Evolutionary conservation across 2,329 filamentous ascomycete genomes (phyloP), one percentile per base, ranked within the genome.

Genomic region (Calonectria pteridis): DNA sequence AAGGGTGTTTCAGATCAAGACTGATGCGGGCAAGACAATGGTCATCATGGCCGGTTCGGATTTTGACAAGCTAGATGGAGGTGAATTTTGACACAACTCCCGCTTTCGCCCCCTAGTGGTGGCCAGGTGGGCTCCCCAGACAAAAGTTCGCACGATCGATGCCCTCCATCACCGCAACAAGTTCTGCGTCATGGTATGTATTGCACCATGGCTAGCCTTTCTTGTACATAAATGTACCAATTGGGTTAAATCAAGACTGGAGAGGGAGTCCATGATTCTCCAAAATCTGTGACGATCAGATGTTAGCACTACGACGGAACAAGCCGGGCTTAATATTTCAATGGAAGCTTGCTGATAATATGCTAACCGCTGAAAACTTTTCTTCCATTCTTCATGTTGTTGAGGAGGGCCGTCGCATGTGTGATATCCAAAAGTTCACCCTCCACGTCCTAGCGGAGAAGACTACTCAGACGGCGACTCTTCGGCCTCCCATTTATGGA

Each of bases 121-220:
- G 67, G 93, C 93, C 40, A 89, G 93, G 4, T 94, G 93, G 79
- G 91, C 92, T 1, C 93, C 93, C 0, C 89, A 90, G 66, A 94
- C 93, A 13, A 94, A 95, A 81, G 93, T 94, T 6, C 89, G 93
- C 66, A 94, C 94, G 93, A 94, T 94, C 69, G 92, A 93, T 74
- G 92, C 93, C 9, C 88, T 94, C 6, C 93, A 94, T 77, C 88
- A 93, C 37, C 90, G 93, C 51, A 87, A 88, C 58, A 85, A 87
- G n/a, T 94, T 92, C 81, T 91, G 92, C 92, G 43, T 5, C 9
- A 23, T 46, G 43, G 43, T 23, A 46, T 46, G 43, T 23, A 46
- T 13, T 23, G 43, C 18, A 46, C 43, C 43, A 23, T 46, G 11
- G 5, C 43, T 46, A 46, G 20, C 43, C 43, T 13, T 23, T 46